Evolutionary conservation across 495 filamentous ascomycete species (phyloP).

Genomic region (Aspergillus nidulans): DNA sequence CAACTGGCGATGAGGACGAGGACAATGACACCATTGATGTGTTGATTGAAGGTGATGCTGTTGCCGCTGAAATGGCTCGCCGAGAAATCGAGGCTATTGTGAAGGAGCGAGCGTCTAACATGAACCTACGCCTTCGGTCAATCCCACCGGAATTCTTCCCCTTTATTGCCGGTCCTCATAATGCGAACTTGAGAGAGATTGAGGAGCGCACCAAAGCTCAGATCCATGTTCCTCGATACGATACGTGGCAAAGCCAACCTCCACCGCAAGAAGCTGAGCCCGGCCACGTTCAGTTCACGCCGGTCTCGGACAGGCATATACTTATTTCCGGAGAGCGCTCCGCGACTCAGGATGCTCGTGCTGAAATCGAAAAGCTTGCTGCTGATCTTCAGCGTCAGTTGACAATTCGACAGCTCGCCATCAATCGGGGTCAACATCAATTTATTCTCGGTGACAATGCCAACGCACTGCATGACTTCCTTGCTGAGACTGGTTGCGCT

Average conservation of each 20-base stretch:
- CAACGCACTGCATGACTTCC: conserved; percentile 74
- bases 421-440: conserved; percentile 78
- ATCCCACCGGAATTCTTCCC: conserved; percentile 93
- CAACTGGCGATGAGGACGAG: conserved; percentile 53
- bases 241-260: conserved; percentile 65
- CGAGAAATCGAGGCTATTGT: conserved; percentile 80
- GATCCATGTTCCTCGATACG: conserved; percentile 74
- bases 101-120: conserved; percentile 75
- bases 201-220: conserved; percentile 68
- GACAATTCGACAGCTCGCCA: conserved; percentile 63
- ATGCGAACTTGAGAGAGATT: conserved; percentile 58
- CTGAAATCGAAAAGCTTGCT: conserved; percentile 71
- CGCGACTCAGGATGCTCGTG: conserved; percentile 73
- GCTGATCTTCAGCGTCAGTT: conserved; percentile 66
- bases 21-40: conserved; percentile 81
- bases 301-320: conserved; percentile 67
- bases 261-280: conserved; percentile 60
- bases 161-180: conserved; percentile 84
- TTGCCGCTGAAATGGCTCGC: conserved; percentile 74
- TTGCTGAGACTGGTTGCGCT: conserved; percentile 84
- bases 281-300: conserved; percentile 63
- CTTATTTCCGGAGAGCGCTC: conserved; percentile 79
- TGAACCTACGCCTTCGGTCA: conserved; percentile 69
- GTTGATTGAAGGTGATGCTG: conserved; percentile 80
- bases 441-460: conserved; percentile 84